Evolutionary conservation across 2,329 filamentous ascomycete species (phyloP).

Genomic region (Aspergillus pseudoviridinutans): DNA sequence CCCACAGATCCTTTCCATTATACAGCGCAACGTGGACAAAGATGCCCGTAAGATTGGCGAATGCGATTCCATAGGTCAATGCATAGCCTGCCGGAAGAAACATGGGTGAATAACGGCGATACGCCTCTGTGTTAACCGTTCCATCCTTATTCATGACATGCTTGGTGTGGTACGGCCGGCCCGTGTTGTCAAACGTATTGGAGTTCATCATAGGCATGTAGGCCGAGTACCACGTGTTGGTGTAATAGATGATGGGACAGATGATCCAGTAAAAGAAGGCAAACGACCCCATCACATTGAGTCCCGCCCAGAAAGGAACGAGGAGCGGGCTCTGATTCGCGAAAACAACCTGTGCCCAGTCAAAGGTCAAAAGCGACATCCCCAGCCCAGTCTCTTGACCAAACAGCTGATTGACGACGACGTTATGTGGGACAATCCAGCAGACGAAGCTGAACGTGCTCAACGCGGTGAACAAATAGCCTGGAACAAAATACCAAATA

Average conservation of each 20-base stretch:
- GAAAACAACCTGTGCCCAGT: constrained; percentile 69
- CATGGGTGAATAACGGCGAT: constrained; percentile 62
- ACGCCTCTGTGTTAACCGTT: constrained; percentile 57
- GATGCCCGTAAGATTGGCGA: constrained; percentile 63
- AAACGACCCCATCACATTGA: constrained; percentile 44
- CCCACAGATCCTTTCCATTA: constrained; percentile 35
- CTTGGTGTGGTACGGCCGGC: constrained; percentile 55
- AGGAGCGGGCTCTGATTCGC: constrained; percentile 65
- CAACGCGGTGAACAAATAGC: constrained; percentile 64
- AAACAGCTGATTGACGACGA: constrained; percentile 68
- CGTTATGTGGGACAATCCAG: constrained; percentile 65
- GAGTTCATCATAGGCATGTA: constrained; percentile 61
- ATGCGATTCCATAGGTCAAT: constrained; percentile 57
- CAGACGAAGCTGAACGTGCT: constrained; percentile 68
- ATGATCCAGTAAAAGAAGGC: constrained; percentile 43
- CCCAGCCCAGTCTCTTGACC: constrained; percentile 65
- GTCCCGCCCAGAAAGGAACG: constrained; percentile 52
- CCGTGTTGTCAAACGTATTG: constrained; percentile 62
- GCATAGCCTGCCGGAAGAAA: constrained; percentile 60
- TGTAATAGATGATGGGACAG: constrained; percentile 43
- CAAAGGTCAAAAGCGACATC: constrained; percentile 67
- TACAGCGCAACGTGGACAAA: constrained; percentile 37
- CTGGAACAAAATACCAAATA: constrained; percentile 48
- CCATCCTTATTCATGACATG: constrained; percentile 56
- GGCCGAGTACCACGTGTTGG: constrained; percentile 55